A percentile compares a stretch with the other conserved stretches of the same genome.
Conservation (phyloP, 805 yeast genomes). For the Saturnispora quitensis region DNA sequence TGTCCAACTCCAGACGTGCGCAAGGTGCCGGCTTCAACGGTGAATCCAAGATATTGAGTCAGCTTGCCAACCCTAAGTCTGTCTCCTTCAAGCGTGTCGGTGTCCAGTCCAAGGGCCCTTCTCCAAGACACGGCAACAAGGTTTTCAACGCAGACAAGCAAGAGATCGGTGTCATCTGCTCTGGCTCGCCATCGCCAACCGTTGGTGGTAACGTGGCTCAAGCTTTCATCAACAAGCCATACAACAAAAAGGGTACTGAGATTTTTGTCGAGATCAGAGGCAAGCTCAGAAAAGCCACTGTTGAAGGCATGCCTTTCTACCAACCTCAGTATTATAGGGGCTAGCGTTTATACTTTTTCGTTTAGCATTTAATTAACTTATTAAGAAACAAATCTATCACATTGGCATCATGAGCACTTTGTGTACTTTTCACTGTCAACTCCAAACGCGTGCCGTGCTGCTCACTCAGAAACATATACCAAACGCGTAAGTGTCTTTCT, state of each 20-base stretch:
- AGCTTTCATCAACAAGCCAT: conserved; percentile 69
- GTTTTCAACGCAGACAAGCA: conserved; percentile 44
- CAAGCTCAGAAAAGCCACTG: conserved; percentile 63
- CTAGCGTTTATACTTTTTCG: neutral
- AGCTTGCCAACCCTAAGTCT: conserved; percentile 53
- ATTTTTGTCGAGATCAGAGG: conserved; percentile 75
- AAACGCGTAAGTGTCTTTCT: conserved; percentile 2
- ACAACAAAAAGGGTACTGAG: conserved; percentile 64
- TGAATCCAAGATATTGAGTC: conserved; percentile 54
- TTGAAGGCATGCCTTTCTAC: conserved; percentile 83
- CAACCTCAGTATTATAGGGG: conserved; percentile 58
- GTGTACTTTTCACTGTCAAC: neutral
- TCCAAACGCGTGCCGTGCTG: neutral
- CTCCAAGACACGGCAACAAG: conserved; percentile 77
- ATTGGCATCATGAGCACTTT: neutral
- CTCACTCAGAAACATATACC: neutral
- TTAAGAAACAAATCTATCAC: neutral
- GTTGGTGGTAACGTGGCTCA: conserved; percentile 80
- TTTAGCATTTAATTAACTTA: neutral
- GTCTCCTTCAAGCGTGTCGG: conserved; percentile 66
- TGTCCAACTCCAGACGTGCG: conserved; percentile 69
- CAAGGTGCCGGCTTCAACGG: conserved; percentile 62
- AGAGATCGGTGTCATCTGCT: conserved; percentile 43
- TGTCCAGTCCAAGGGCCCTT: conserved; percentile 69
- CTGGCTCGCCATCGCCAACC: conserved; percentile 57